Evolutionary conservation across 78 protist genomes (phyloP), one percentile per base, ranked within the genome.

Genomic region (Dictyostelium purpureum): DNA sequence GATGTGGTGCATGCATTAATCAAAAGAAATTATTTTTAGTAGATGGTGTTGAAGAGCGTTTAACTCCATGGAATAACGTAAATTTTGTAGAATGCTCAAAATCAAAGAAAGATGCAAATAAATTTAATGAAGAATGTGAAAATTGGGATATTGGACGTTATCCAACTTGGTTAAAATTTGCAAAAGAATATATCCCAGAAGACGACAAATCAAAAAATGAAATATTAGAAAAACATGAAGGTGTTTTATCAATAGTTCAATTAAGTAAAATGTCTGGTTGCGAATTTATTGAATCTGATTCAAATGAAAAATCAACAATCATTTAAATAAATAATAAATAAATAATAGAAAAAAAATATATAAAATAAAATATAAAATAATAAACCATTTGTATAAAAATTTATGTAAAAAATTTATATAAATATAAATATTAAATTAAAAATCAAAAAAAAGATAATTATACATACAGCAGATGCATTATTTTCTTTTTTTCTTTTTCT

Each of bases 201-300:
- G 51, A 40, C 40, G 85, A 56, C 2, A 61, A 65, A 31, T 11
- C 69, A 24, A 28, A 67, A 26, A 65, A 35, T 21, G 56, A 47
- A 38, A 51, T 54, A 42, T 38, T 73, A 19, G 73, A 54, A 38
- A n/a, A 49, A 57, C 90, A 81, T 47, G 45, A 42, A 85, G 91
- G 91, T 85, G 59, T 73, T 12, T 73, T 85, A 81, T 63, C 24
- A 1, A 54, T 37, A 14, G 4, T 19, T 3, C 66, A 85, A 73
- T 49, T 85, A 2, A 37, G 82, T 3, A 73, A 59, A 52, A 85
- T 85, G 91, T 85, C 91, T 31, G 78, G 82, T 42, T 85, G 90
- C 67, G 26, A 65, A 65, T 35, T 18, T 65, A 37, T 26, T 42
- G 24, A 74, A 24, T 31, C 45, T 71, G 1, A 4, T 65, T 57